Conservation (phyloP, 805 yeast genomes). For the Komagataella ulmi region DNA sequence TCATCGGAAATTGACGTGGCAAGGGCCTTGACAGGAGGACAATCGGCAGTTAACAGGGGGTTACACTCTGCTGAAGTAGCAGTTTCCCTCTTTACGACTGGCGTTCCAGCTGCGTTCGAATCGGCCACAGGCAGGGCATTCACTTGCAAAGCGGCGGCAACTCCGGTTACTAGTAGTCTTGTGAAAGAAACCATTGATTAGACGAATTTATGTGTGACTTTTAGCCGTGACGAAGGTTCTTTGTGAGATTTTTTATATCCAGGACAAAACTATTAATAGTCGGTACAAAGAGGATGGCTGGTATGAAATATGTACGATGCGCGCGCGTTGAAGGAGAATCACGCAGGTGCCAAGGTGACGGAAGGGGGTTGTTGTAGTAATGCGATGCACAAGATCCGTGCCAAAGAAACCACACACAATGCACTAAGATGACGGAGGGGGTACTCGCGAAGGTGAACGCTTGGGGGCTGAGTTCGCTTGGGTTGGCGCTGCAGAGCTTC, state of each 20-base stretch:
- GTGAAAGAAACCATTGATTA: not conserved
- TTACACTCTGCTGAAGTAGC: constrained; percentile 15
- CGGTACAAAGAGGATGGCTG: not conserved
- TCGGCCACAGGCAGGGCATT: not conserved
- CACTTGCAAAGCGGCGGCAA: not conserved
- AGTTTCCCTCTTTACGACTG: constrained; percentile 2
- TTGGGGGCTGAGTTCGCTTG: not conserved
- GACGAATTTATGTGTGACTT: not conserved
- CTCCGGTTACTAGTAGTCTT: not conserved
- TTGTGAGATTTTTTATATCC: not conserved
- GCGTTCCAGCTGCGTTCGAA: not conserved
- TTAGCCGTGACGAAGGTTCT: not conserved
- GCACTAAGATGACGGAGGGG: not conserved
- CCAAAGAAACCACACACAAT: not conserved
- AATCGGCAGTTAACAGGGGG: constrained; percentile 15
- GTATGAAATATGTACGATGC: not conserved
- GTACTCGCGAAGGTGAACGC: not conserved
- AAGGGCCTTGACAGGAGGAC: constrained; percentile 41
- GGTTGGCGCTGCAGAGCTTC: not conserved
- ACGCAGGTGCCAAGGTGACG: not conserved
- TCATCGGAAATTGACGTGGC: constrained; percentile 38
- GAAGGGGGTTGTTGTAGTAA: not conserved
- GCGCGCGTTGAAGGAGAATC: not conserved
- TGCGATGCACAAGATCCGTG: not conserved
- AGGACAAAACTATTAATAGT: not conserved